A percentile compares a stretch with the other conserved stretches of the same genome.
These are phyloP conservation scores for Cryptosporidium ubiquitum DNA, from an alignment of 169 alveolate genomes.

Conservation along the genomic window DNA sequence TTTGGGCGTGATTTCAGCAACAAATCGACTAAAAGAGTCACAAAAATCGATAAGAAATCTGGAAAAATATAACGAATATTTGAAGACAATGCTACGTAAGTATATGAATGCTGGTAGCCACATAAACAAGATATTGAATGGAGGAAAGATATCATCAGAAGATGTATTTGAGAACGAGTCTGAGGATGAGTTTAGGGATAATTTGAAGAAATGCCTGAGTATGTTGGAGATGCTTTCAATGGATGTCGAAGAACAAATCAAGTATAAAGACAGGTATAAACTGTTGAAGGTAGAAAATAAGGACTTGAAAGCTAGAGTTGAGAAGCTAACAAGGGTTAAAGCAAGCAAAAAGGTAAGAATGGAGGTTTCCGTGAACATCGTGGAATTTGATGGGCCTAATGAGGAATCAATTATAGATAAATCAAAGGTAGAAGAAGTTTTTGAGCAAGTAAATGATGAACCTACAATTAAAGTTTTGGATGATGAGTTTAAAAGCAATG, in stretches of 20 bases:
- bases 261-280: conserved; percentile 17
- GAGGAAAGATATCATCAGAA: conserved; percentile 3
- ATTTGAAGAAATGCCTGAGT: not conserved
- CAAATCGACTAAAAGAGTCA: not conserved
- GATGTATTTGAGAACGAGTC: not conserved
- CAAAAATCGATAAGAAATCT: not conserved
- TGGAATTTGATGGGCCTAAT: not conserved
- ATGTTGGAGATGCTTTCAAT: not conserved
- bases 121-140: not conserved
- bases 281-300: conserved; percentile 15
- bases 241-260: conserved; percentile 17
- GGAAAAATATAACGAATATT: conserved; percentile 19
- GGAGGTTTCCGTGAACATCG: conserved; percentile 5
- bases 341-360: not conserved
- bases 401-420: not conserved
- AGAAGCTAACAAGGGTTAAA: not conserved
- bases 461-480: not conserved
- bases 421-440: not conserved
- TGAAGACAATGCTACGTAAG: conserved; percentile 1
- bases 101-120: conserved; percentile 13
- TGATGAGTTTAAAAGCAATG: not conserved
- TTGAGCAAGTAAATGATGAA: not conserved
- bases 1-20: not conserved
- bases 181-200: conserved; percentile 29
- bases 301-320: conserved; percentile 4